These are phyloP conservation scores for Metschnikowia borealis DNA, from an alignment of 805 yeast genomes.

Conservation along the genomic window DNA sequence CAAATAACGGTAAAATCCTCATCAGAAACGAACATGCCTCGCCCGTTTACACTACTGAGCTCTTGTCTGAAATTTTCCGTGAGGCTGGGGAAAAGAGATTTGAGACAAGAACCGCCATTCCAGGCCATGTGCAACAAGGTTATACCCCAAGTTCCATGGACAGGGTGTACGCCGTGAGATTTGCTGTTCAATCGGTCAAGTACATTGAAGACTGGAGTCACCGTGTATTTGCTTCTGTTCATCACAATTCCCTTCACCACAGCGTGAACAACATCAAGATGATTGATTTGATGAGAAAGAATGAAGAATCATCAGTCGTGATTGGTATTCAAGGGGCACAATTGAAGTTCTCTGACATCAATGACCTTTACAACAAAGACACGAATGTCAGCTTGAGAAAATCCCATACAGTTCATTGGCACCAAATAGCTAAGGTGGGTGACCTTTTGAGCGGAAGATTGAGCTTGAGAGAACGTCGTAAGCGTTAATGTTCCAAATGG, in stretches of 20 bases:
- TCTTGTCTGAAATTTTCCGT: conserved; percentile 78
- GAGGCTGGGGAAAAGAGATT: conserved; percentile 73
- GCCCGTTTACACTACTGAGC: conserved; percentile 72
- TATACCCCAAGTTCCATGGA: conserved; percentile 93
- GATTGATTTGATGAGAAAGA: conserved; percentile 17
- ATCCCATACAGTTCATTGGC: conserved; percentile 70
- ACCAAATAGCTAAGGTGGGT: conserved; percentile 50
- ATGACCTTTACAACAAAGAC: conserved; percentile 53
- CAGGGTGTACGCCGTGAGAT: conserved; percentile 82
- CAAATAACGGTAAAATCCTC: conserved; percentile 79
- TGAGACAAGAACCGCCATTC: conserved; percentile 92
- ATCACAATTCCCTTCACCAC: conserved; percentile 18
- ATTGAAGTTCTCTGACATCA: conserved; percentile 54
- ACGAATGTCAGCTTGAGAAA: conserved; percentile 62
- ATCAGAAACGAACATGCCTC: conserved; percentile 84
- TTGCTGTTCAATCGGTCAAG: conserved; percentile 84
- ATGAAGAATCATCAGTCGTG: conserved; percentile 45
- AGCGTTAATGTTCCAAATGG: conserved; percentile 1
- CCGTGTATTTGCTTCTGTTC: conserved; percentile 15
- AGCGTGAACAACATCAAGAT: conserved; percentile 19
- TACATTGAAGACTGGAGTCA: conserved; percentile 58
- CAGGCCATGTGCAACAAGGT: conserved; percentile 99
- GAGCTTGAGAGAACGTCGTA: conserved; percentile 30
- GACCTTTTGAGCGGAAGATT: conserved; percentile 73
- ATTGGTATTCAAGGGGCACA: conserved; percentile 69